phyloP scores from a whole-genome alignment of 495 filamentous ascomycete genomes.

The Talaromyces thailandensis region DNA sequence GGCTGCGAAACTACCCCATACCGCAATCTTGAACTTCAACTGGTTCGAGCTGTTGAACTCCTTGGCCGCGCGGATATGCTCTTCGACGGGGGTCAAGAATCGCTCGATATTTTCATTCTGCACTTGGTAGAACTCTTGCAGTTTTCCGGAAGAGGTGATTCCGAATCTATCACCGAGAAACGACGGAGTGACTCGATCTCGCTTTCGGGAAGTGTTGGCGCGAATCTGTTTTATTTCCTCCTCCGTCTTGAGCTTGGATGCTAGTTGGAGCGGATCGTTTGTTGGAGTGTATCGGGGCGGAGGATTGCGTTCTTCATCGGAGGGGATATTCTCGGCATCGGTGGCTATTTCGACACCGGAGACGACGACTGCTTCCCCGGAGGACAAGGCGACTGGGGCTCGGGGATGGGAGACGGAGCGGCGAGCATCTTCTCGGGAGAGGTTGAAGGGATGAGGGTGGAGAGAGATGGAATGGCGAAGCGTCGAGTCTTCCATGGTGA shows the following conservation, averaged over 20 bases:
- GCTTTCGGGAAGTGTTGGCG: slow-evolving; percentile 76
- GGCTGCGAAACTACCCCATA: slow-evolving; percentile 80
- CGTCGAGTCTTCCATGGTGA: slow-evolving; percentile 1
- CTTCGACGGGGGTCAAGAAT: slow-evolving; percentile 85
- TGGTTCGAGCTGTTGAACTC: slow-evolving; percentile 73
- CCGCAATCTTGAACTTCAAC: slow-evolving; percentile 78
- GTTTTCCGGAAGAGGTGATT: slow-evolving; percentile 46
- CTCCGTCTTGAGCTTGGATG: slow-evolving; percentile 66
- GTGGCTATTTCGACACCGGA: not conserved
- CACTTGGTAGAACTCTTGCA: slow-evolving; percentile 78
- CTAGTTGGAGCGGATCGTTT: slow-evolving; percentile 77
- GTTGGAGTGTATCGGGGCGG: slow-evolving; percentile 48
- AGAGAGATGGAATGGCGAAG: slow-evolving; percentile 9
- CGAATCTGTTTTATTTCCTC: slow-evolving; percentile 72
- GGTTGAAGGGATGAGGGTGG: slow-evolving; percentile 10
- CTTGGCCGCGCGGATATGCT: slow-evolving; percentile 73
- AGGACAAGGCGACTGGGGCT: not conserved
- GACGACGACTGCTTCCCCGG: not conserved
- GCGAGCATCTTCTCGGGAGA: not conserved
- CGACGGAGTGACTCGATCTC: slow-evolving; percentile 40
- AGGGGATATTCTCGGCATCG: slow-evolving; percentile 9
- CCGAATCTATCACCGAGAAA: slow-evolving; percentile 23
- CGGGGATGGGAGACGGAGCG: not conserved
- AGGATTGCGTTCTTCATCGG: slow-evolving; percentile 59
- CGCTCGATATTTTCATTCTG: slow-evolving; percentile 93